These are phyloP conservation scores for Penicillium sp. DNA, from an alignment of 2,329 filamentous ascomycete species.

Conservation along the genomic window DNA sequence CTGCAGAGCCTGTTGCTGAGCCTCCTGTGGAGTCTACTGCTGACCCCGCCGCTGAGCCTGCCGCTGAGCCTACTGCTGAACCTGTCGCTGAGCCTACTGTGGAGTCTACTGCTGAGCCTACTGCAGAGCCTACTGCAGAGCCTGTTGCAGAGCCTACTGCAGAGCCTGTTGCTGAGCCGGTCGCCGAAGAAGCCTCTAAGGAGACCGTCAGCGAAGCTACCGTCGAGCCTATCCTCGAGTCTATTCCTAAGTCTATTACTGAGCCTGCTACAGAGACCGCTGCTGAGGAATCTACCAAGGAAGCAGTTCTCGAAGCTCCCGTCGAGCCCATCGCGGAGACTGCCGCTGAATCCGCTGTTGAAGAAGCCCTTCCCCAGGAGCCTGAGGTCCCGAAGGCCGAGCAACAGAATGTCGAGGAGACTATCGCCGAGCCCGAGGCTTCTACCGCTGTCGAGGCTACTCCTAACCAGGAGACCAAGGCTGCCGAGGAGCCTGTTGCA, in stretches of 20 bases:
- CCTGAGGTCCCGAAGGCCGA: neutral
- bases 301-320: too few species aligned
- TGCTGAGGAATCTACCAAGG: neutral
- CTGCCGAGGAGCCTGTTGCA: constrained; percentile 1
- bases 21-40: neutral
- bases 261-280: neutral
- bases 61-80: neutral
- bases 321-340: too few species aligned
- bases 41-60: constrained; percentile 2
- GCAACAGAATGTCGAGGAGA: constrained; percentile 1
- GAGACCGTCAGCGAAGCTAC: too few species aligned
- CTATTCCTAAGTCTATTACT: too few species aligned
- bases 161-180: neutral
- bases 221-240: too few species aligned
- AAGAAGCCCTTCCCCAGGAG: constrained; percentile 7
- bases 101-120: neutral
- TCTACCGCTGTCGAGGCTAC: constrained; percentile 7
- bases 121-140: neutral
- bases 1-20: neutral
- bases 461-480: neutral
- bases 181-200: too few species aligned
- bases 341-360: neutral
- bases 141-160: neutral
- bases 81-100: neutral
- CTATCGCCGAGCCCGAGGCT: neutral